phyloP scores from a whole-genome alignment of 2,329 filamentous ascomycete genomes.

The Curvularia lunata region DNA sequence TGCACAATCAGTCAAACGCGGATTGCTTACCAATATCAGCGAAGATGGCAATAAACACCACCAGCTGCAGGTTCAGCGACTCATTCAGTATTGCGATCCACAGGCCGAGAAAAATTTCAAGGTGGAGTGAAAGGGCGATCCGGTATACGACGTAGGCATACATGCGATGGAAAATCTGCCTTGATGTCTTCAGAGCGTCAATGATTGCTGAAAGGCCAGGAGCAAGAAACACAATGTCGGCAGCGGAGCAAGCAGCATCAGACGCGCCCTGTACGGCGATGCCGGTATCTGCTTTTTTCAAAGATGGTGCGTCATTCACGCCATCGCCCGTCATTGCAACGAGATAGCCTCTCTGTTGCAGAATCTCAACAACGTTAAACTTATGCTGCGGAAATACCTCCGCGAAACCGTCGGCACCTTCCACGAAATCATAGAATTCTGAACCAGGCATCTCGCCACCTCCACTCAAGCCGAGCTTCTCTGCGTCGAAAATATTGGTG shows the following conservation, averaged over 20 bases:
- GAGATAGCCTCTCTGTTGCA: slow-evolving; percentile 90
- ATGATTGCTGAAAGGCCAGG: slow-evolving; percentile 92
- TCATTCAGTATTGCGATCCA: slow-evolving; percentile 90
- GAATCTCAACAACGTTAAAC: slow-evolving; percentile 91
- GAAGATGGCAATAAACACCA: slow-evolving; percentile 95
- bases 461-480: slow-evolving; percentile 87
- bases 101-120: slow-evolving; percentile 89
- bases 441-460: slow-evolving; percentile 93
- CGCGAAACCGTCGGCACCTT: slow-evolving; percentile 92
- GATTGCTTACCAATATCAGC: slow-evolving; percentile 68
- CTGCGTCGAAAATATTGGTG: slow-evolving; percentile 92
- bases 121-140: slow-evolving; percentile 88
- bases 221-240: slow-evolving; percentile 92
- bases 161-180: slow-evolving; percentile 97
- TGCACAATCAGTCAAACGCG: neutral
- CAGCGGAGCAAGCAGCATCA: slow-evolving; percentile 86
- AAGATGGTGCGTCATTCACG: slow-evolving; percentile 90
- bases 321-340: slow-evolving; percentile 97
- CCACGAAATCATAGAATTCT: slow-evolving; percentile 93
- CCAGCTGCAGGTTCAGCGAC: slow-evolving; percentile 81
- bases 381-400: slow-evolving; percentile 96
- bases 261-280: slow-evolving; percentile 93
- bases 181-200: slow-evolving; percentile 88
- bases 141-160: slow-evolving; percentile 95
- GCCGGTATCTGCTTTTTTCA: slow-evolving; percentile 96